Evolutionary conservation across 176 grass and related monocot genomes (phyloP).

Genomic region (Ampelocalamus luodianensis): DNA sequence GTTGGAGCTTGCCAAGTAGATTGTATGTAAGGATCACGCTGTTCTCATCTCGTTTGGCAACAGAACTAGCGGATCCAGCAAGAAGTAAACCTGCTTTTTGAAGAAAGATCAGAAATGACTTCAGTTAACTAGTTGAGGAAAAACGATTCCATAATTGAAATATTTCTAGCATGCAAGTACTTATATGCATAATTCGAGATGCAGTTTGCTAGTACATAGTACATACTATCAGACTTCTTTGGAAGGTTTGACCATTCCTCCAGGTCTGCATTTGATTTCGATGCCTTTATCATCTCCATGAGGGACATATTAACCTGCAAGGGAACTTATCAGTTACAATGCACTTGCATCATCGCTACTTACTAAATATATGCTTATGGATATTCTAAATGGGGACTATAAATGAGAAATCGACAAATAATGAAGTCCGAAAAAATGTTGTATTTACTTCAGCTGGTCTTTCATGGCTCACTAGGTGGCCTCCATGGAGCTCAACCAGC

Average conservation of each 20-base stretch:
- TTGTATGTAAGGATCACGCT: conserved; percentile 37
- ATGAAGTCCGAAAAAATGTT: not conserved
- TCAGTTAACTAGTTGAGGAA: not conserved
- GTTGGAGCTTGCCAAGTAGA: conserved; percentile 60
- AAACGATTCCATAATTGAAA: not conserved
- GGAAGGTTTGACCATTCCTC: conserved; percentile 66
- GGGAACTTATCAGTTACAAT: not conserved
- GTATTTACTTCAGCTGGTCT: conserved; percentile 61
- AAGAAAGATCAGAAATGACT: conserved; percentile 23
- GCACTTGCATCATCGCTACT: not conserved
- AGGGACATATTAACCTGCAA: conserved; percentile 72
- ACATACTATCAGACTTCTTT: conserved; percentile 43
- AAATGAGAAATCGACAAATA: not conserved
- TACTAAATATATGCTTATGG: not conserved
- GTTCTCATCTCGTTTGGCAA: conserved; percentile 36
- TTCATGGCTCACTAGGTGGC: conserved; percentile 80
- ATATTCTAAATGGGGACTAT: not conserved
- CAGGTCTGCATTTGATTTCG: conserved; percentile 57
- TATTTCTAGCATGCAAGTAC: no score
- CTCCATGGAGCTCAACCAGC: conserved; percentile 76
- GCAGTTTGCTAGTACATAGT: not conserved
- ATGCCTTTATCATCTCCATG: conserved; percentile 71
- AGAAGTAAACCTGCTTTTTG: conserved; percentile 36
- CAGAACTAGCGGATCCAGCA: conserved; percentile 10
- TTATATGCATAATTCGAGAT: not conserved